Evolutionary conservation across 2,329 filamentous ascomycete species (phyloP).

Genomic region (Nigrospora sphaerica): DNA sequence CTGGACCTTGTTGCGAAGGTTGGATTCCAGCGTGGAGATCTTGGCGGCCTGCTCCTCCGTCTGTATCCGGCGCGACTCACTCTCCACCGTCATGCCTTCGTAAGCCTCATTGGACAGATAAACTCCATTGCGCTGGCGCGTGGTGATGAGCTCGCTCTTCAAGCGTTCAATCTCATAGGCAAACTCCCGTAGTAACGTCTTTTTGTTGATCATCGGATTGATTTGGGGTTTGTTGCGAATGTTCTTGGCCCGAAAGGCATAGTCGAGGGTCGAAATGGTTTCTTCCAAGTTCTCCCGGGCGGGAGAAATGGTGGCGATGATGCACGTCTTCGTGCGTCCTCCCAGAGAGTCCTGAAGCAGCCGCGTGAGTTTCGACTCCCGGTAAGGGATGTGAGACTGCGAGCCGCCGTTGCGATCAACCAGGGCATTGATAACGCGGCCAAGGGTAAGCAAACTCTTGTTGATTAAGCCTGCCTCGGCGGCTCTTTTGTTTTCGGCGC

Average conservation of each 20-base stretch:
- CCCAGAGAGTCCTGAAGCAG: conserved; percentile 94
- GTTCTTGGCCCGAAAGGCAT: conserved; percentile 96
- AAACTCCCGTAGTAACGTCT: conserved; percentile 83
- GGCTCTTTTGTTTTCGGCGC: conserved; percentile 95
- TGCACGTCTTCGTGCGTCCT: conserved; percentile 94
- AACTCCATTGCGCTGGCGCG: conserved; percentile 87
- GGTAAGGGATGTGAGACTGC: conserved; percentile 72
- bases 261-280: conserved; percentile 96
- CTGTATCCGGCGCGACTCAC: conserved; percentile 84
- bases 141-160: conserved; percentile 88
- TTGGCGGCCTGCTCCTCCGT: conserved; percentile 88
- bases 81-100: conserved; percentile 86
- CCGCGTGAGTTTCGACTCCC: conserved; percentile 93
- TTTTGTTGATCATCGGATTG: conserved; percentile 88
- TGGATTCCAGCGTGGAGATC: conserved; percentile 86
- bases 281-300: conserved; percentile 94
- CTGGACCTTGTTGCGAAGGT: conserved; percentile 87
- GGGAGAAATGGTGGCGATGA: conserved; percentile 93
- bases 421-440: conserved; percentile 93
- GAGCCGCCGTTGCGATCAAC: conserved; percentile 62
- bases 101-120: conserved; percentile 85
- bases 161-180: conserved; percentile 89
- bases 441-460: conserved; percentile 90
- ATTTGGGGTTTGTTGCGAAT: conserved; percentile 97
- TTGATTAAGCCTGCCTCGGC: conserved; percentile 96